phyloP scores from a whole-genome alignment of 805 yeast species.

The Wickerhamiella brachini region DNA sequence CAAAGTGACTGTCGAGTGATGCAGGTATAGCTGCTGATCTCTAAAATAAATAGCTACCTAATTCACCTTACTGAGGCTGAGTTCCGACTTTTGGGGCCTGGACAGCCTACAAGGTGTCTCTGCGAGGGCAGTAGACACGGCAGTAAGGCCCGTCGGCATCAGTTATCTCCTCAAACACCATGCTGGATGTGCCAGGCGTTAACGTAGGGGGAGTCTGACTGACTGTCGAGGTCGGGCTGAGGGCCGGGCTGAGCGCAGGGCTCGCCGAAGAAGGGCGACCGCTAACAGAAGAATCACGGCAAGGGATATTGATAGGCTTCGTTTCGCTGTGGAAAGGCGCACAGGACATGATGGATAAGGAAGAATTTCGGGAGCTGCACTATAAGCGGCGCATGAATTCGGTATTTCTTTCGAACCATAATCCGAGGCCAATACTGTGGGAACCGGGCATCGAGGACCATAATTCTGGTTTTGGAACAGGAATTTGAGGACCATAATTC shows the following conservation, averaged over 20 bases:
- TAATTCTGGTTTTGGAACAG: no score
- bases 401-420: no score
- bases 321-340: neutral
- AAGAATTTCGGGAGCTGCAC: neutral
- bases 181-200: neutral
- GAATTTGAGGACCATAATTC: no score
- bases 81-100: no score
- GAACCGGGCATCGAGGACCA: no score
- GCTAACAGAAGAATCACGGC: no score
- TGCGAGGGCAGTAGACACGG: neutral
- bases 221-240: neutral
- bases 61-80: no score
- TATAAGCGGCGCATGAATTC: neutral
- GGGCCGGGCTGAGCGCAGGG: neutral
- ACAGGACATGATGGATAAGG: neutral
- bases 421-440: no score
- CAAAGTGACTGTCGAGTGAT: constrained; percentile 1
- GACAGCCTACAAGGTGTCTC: neutral
- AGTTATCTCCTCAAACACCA: neutral
- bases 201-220: neutral
- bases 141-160: neutral
- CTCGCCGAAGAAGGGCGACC: neutral
- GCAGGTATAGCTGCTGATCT: neutral
- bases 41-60: neutral
- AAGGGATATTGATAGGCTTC: neutral